These are phyloP conservation scores for Rhodamnia rubescens DNA, from an alignment of 345 rosid species.

Conservation along the genomic window DNA sequence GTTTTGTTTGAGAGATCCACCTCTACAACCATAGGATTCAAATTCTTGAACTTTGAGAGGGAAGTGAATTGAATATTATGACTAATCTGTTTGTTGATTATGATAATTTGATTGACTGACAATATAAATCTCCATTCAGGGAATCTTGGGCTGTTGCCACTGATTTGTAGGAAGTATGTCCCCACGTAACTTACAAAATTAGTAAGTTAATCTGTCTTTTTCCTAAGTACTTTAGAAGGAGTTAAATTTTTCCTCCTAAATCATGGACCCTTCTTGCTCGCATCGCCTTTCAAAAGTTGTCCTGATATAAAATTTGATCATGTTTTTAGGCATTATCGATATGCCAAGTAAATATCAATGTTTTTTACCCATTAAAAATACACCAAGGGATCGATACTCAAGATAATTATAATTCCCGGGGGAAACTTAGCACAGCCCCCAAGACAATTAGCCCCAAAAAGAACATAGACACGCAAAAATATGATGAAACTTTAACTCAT, in stretches of 20 bases:
- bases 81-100: background rate
- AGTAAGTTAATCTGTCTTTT: background rate
- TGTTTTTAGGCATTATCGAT: fast-evolving
- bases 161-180: background rate
- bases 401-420: background rate
- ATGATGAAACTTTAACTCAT: background rate
- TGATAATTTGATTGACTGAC: background rate
- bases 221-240: background rate
- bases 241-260: background rate
- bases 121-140: background rate
- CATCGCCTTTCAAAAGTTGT: no score
- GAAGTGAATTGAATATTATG: background rate
- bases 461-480: background rate
- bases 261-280: background rate
- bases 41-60: background rate
- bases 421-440: background rate
- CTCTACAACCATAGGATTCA: background rate
- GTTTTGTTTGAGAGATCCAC: background rate
- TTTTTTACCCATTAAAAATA: background rate
- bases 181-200: background rate
- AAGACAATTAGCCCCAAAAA: background rate
- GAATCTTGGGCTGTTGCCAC: background rate
- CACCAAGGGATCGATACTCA: background rate
- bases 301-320: no score
- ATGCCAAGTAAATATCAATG: background rate